Evolutionary conservation across 805 yeast species (phyloP), one percentile per base, ranked within the genome.

Genomic region (Pichia pseudocactophila): DNA sequence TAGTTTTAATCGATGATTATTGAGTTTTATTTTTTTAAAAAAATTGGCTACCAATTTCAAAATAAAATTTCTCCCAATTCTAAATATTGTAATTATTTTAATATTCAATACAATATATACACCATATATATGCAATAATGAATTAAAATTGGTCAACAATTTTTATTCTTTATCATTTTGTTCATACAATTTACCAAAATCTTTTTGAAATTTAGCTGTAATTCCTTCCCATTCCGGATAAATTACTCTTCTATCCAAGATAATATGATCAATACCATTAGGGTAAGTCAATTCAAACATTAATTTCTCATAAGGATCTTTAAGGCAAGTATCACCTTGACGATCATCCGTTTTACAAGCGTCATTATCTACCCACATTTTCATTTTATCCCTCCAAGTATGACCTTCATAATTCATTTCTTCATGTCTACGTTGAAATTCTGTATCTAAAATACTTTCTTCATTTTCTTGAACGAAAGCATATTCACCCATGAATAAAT

Each of bases 401-500:
- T 55, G 42, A 1, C 50, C 52, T 20, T 43, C 49, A 32, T 40
- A 43, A 2, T 47, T 45, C 17, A 39, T 38, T 38, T 40, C 19
- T 51, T 62, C 40, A 7, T 51, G 40, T 48, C 44, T 50, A 7
- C 30, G 48, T 11, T 50, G 54, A 40, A 71, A 70, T 46, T 73
- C 79, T 10, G 61, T 50, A 10, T 46, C 38, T 4, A 74, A 58
- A 11, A 67, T 50, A 5, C 49, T 47, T 11, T 64, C 63, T 26
- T 59, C 56, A 33, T 53, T 51, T 30, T 57, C 49, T 2, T 80
- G 82, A n/a, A 74, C 54, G 41, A 64, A 66, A 2, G 70, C 65
- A 10, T 61, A 43, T 11, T 57, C 71, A 3, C 84, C 85, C 55
- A 82, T 87, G 48, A 74, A 78, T 12, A 64, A 44, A 0, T 80